Evolutionary conservation across 106 monocot genomes (phyloP).

Genomic region (Dendrobium officinale): DNA sequence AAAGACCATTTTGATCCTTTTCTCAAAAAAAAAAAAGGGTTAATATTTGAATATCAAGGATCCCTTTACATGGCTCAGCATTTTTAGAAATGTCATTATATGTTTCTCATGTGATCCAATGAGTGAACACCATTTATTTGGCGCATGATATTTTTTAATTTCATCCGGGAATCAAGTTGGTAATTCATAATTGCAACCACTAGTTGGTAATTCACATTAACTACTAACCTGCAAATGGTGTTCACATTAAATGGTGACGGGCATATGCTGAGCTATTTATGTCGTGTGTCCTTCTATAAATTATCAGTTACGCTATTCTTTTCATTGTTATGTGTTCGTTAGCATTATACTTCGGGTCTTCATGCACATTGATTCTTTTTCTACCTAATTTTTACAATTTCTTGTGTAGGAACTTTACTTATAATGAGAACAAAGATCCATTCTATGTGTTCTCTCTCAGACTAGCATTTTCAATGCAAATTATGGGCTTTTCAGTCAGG

Average conservation of each 20-base stretch:
- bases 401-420: slow-evolving; percentile 33
- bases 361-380: not conserved
- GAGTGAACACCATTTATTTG: no score
- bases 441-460: slow-evolving; percentile 38
- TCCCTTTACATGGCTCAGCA: no score
- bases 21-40: no score
- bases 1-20: no score
- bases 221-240: not conserved
- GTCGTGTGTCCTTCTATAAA: not conserved
- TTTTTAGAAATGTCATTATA: no score
- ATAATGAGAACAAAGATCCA: slow-evolving; percentile 28
- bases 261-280: not conserved
- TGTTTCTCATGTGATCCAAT: no score
- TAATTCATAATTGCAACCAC: no score
- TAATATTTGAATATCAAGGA: no score
- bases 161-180: no score
- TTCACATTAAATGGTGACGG: no score
- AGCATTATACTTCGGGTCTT: not conserved
- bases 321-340: not conserved
- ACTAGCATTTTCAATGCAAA: slow-evolving; percentile 41
- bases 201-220: not conserved
- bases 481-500: slow-evolving; percentile 50
- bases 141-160: no score
- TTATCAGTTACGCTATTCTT: not conserved
- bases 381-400: not conserved